Evolutionary conservation across 2,329 filamentous ascomycete genomes (phyloP), one percentile per base, ranked within the genome.

Genomic region (Hypoxylon sp.): DNA sequence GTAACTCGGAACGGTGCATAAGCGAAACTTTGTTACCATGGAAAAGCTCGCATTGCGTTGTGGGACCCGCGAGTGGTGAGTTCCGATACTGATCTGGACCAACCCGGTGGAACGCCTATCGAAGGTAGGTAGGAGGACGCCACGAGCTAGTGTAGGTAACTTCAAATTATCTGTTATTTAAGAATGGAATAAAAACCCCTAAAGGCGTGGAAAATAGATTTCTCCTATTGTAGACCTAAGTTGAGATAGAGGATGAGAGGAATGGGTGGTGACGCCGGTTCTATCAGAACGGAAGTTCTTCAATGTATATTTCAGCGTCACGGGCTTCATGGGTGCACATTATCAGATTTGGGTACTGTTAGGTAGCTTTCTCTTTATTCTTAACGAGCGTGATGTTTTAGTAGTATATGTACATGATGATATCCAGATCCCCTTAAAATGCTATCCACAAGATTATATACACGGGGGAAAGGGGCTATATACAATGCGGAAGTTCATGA

Each of bases 331-430:
- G n/a, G n/a, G n/a, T n/a, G n/a, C n/a, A n/a, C n/a, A n/a, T n/a
- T n/a, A n/a, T n/a, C n/a, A n/a, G n/a, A n/a, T n/a, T n/a, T n/a
- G n/a, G 16, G n/a, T 6, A 16, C 29, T 30, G 29, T 7, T 30
- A 54, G 2, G 19, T 30, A 27, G 25, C 34, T 32, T 55, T 25
- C 27, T 30, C 19, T 55, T 55, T 46, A 9, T 29, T 47, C 30
- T 47, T 41, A 67, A 60, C 54, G 64, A 67, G 64, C 29, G 60
- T 63, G 46, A 41, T 41, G 41, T 34, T 47, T 46, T 56, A 7
- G 29, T 34, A 8, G 30, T 61, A 55, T 67, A 69, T 61, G 23
- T 61, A 69, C 56, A 67, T 58, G 48, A 66, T 55, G 52, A 32
- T 56, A 61, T 52, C 63, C 51, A 51, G n/a, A 41, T 53, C 46